Base-by-base conservation (phyloP, 2,329 filamentous ascomycete species). In the Hymenoscyphus occultus region DNA sequence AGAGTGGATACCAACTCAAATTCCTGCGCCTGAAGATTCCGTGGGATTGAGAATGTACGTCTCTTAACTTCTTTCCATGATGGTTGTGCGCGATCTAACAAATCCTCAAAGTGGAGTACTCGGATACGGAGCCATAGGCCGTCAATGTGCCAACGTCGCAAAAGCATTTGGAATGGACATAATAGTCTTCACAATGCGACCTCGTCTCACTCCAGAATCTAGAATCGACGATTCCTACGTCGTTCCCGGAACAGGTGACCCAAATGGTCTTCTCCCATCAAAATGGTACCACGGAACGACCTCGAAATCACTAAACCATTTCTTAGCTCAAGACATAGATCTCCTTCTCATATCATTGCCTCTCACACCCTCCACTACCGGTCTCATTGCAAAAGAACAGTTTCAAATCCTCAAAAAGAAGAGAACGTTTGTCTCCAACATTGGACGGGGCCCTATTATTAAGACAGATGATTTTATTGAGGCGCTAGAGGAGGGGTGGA, bases 171-270 rank as follows among this genome's bases (percentile, higher is more conserved):
- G 90, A 19, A 88, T 91, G 83, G 81, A 86, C 35, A 84, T 94
- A 0, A 81, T 92, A 73, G 91, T 90, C 0, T 93, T 90, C 78
- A 94, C 90, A 0, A 86, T 90, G 0, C 85, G 85, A 32, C 84
- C 89, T 0, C 87, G 89, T n/a, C 75, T 80, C 9, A 92, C 90
- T 0, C 83, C 86, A 0, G 87, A 87, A 63, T 89, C 86, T 1
- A 84, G 83, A 56, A 79, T 77, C 35, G 90, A 94, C 76, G 74
- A 78, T 14, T 84, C 86, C 5, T 94, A 89, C 77, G 84, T 88
- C 40, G 85, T 91, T 0, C 85, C 87, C 0, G 86, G 87, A 0
- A 90, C 90, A 7, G 84, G 83, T 5, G 84, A 86, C 60, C 79
- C 79, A 1, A 77, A 81, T 0, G 83, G 83, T 12, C 61, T 72